phyloP scores from a whole-genome alignment of 176 grass and related monocot species.

The Phoenix dactylifera region DNA sequence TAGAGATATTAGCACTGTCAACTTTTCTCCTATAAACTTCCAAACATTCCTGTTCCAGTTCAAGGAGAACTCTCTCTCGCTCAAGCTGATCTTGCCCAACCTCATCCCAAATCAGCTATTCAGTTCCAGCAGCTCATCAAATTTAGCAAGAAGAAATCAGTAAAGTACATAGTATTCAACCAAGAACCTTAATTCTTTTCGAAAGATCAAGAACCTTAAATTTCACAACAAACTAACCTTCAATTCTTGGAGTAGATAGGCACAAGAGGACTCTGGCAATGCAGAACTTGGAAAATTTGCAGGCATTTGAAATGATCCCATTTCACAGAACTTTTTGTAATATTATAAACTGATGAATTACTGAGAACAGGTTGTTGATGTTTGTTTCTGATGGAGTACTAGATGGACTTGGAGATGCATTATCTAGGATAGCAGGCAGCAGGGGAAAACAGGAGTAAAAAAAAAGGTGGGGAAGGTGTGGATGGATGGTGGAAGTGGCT shows the following conservation, averaged over 20 bases:
- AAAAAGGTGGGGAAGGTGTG: constrained; percentile 9
- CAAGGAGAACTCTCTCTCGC: constrained; percentile 61
- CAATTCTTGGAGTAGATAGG: constrained; percentile 88
- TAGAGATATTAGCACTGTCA: constrained; percentile 65
- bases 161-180: no score
- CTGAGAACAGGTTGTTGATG: constrained; percentile 3
- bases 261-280: constrained; percentile 63
- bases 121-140: constrained; percentile 1
- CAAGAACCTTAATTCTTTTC: no score
- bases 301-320: constrained; percentile 62
- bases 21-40: constrained; percentile 91
- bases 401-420: no score
- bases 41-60: constrained; percentile 71
- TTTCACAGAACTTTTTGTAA: constrained; percentile 23
- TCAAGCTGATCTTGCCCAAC: constrained; percentile 69
- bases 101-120: constrained; percentile 97
- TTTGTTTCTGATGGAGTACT: constrained; percentile 20
- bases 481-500: constrained; percentile 48
- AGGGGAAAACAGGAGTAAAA: constrained; percentile 26
- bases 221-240: constrained; percentile 38
- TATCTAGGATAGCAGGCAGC: no score
- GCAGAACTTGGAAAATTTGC: constrained; percentile 26
- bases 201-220: no score
- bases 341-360: constrained; percentile 15
- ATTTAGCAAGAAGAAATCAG: no score